Conservation (phyloP, 805 yeast genomes). For the Candida khao-thaluensis region DNA sequence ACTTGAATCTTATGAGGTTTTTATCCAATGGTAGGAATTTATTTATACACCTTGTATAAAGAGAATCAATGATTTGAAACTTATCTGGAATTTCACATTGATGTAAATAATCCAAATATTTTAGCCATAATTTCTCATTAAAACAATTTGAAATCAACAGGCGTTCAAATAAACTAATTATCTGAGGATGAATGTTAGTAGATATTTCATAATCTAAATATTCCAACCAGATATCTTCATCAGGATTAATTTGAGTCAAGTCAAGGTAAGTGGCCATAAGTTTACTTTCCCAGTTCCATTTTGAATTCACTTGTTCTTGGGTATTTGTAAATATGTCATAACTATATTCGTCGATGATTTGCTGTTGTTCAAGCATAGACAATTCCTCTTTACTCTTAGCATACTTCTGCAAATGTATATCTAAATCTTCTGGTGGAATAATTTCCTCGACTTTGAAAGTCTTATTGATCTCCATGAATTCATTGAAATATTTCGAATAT, state of each 20-base stretch:
- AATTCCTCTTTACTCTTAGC: constrained; percentile 21
- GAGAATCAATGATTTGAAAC: constrained; percentile 32
- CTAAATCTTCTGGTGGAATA: constrained; percentile 15
- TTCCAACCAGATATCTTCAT: constrained; percentile 54
- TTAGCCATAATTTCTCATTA: constrained; percentile 64
- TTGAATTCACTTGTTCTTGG: constrained; percentile 51
- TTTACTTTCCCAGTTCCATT: constrained; percentile 73
- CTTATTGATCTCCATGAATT: constrained; percentile 40
- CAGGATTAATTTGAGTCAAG: constrained; percentile 29
- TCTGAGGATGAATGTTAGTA: background rate
- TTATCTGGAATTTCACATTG: constrained; percentile 16
- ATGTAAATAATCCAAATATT: constrained; percentile 56
- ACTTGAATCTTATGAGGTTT: constrained; percentile 24
- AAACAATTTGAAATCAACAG: constrained; percentile 68
- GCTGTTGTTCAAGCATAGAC: constrained; percentile 38
- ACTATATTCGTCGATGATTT: constrained; percentile 44
- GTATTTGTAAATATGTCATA: constrained; percentile 44
- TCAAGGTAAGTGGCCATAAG: constrained; percentile 60
- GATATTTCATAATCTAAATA: constrained; percentile 62
- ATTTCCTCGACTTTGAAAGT: constrained; percentile 32
- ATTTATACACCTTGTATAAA: constrained; percentile 54
- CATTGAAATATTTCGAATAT: constrained; percentile 71
- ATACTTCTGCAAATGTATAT: constrained; percentile 23
- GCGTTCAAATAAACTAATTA: constrained; percentile 60
- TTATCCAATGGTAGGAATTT: constrained; percentile 34